Evolutionary conservation across 2,329 filamentous ascomycete species (phyloP).

Genomic region (Pyricularia sp.): DNA sequence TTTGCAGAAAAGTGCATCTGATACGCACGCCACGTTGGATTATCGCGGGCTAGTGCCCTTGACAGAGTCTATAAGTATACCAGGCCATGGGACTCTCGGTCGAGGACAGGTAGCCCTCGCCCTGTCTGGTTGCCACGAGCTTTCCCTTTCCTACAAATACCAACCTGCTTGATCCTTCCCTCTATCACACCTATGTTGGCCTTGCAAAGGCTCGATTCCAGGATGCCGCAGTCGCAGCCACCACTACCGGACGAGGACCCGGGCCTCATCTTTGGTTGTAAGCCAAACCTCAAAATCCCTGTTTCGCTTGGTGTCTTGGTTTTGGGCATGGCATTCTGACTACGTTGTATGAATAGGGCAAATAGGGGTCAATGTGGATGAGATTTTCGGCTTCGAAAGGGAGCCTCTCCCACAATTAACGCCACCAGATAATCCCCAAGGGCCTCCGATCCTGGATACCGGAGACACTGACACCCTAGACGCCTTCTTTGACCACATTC

Average conservation of each 20-base stretch:
- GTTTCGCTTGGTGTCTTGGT: background rate
- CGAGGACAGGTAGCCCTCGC: slow-evolving; percentile 3
- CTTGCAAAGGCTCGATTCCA: slow-evolving; percentile 37
- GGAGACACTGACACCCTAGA: slow-evolving; percentile 26
- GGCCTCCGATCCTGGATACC: background rate
- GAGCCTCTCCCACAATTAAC: background rate
- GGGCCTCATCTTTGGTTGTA: slow-evolving; percentile 59
- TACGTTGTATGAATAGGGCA: background rate
- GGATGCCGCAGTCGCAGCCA: slow-evolving; percentile 51
- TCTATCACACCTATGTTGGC: slow-evolving; percentile 44
- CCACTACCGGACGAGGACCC: slow-evolving; percentile 26
- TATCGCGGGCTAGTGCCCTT: background rate
- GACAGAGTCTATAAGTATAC: background rate
- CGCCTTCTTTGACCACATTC: slow-evolving; percentile 46
- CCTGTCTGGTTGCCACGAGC: background rate
- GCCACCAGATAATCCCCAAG: background rate
- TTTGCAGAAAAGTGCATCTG: background rate
- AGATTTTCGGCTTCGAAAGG: background rate
- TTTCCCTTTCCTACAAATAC: background rate
- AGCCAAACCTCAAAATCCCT: slow-evolving; percentile 53
- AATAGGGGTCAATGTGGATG: background rate
- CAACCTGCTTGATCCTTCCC: background rate
- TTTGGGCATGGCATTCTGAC: background rate
- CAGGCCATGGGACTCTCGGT: background rate
- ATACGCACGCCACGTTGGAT: background rate